Conservation (phyloP, 2,329 filamentous ascomycete genomes). For the Aureobasidium leucospermi region DNA sequence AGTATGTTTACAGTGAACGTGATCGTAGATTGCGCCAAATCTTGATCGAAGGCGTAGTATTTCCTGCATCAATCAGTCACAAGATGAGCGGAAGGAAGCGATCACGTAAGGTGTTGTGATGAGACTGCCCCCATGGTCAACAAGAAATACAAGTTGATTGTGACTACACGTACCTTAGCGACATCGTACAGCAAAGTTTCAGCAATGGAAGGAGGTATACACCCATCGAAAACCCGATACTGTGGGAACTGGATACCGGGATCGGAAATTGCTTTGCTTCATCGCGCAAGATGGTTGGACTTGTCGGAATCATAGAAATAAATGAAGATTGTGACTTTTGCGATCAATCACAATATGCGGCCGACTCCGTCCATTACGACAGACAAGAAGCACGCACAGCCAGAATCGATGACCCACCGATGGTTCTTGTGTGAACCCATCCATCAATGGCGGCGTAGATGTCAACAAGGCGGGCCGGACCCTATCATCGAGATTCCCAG, state of each 20-base stretch:
- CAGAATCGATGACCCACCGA: background rate
- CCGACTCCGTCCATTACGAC: background rate
- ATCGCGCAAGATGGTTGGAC: background rate
- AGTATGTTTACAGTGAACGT: background rate
- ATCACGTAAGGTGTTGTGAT: background rate
- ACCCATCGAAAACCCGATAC: background rate
- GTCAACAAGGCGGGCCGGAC: slow-evolving; percentile 8
- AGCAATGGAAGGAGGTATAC: background rate
- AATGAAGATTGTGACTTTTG: background rate
- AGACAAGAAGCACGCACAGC: background rate
- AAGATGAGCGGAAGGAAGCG: background rate
- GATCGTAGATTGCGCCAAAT: background rate
- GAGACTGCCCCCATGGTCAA: background rate
- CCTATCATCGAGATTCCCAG: slow-evolving; percentile 1
- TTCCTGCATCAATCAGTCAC: background rate
- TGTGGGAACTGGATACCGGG: background rate
- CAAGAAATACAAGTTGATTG: background rate
- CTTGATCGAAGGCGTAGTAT: background rate
- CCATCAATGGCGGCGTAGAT: background rate
- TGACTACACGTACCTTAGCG: background rate
- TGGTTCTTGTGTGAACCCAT: background rate
- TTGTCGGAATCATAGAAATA: background rate
- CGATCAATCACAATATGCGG: background rate
- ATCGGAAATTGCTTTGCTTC: background rate
- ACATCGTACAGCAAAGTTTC: background rate